A percentile compares a stretch with the other conserved stretches of the same genome.
phyloP scores from a whole-genome alignment of 345 rosid genomes.

The Camelina sativa region DNA sequence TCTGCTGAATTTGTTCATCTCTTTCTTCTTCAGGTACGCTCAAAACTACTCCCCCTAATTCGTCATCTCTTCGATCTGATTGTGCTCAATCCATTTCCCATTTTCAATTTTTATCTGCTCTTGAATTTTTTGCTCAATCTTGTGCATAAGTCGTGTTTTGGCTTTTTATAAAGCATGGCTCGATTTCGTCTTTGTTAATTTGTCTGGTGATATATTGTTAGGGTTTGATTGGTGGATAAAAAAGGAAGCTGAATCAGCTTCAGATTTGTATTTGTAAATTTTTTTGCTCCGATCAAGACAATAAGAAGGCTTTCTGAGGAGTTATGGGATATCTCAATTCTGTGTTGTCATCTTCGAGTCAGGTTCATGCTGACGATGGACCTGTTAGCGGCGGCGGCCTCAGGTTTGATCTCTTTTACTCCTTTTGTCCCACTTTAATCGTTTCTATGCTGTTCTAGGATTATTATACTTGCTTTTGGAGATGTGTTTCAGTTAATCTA shows the following conservation, averaged over 20 bases:
- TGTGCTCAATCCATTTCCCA: not conserved
- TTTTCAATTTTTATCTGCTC: not conserved
- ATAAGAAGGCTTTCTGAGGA: slow-evolving; percentile 15
- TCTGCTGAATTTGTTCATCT: not conserved
- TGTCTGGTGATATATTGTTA: not conserved
- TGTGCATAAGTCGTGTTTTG: not conserved
- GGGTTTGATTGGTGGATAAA: slow-evolving; percentile 36
- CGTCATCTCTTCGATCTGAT: slow-evolving; percentile 25
- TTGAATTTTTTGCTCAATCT: not conserved
- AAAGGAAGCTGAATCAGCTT: slow-evolving; percentile 33
- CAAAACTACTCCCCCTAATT: not conserved
- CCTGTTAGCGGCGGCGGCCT: slow-evolving; percentile 95
- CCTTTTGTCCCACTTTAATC: slow-evolving; percentile 20
- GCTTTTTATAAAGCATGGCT: slow-evolving; percentile 1
- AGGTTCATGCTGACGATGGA: slow-evolving; percentile 71
- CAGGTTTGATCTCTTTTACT: slow-evolving; percentile 52
- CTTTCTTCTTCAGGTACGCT: slow-evolving; percentile 10
- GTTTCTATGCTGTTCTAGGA: not conserved
- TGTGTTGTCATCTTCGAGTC: slow-evolving; percentile 73
- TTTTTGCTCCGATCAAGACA: slow-evolving; percentile 33
- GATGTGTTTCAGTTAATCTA: too few relatives aligned
- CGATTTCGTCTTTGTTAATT: not conserved
- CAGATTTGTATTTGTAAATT: slow-evolving; percentile 3
- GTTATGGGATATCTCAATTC: slow-evolving; percentile 85
- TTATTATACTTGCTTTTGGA: too few relatives aligned